A percentile compares a stretch with the other conserved stretches of the same genome.
These are phyloP conservation scores for Penicillium sclerotigenum DNA, from an alignment of 2,329 filamentous ascomycete genomes.

Conservation along the genomic window DNA sequence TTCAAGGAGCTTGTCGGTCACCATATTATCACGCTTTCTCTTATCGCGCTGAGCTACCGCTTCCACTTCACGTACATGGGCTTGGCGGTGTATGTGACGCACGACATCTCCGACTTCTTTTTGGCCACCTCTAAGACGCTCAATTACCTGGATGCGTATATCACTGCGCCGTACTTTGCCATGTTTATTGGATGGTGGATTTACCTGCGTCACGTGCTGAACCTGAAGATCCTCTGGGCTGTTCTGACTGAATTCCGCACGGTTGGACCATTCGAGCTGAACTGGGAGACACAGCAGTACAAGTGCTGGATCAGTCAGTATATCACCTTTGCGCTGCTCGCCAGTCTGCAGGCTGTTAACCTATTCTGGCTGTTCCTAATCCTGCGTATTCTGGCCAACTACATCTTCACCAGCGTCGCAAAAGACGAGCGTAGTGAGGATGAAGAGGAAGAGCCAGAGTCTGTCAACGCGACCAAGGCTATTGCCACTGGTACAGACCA, in stretches of 20 bases:
- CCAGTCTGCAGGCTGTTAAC: conserved; percentile 46
- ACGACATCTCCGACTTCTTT: conserved; percentile 95
- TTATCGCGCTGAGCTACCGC: conserved; percentile 84
- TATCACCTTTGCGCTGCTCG: conserved; percentile 46
- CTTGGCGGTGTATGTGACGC: conserved; percentile 87
- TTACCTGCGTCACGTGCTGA: conserved; percentile 76
- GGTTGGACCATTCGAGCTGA: conserved; percentile 46
- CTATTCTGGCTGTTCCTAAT: conserved; percentile 49
- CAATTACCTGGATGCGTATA: conserved; percentile 78
- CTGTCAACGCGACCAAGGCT: conserved; percentile 23
- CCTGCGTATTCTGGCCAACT: conserved; percentile 44
- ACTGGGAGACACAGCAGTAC: conserved; percentile 51
- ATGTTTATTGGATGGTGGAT: conserved; percentile 80
- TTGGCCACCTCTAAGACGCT: conserved; percentile 87
- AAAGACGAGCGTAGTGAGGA: conserved; percentile 48
- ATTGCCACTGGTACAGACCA: conserved; percentile 29
- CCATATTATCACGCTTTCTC: conserved; percentile 79
- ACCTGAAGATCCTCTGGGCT: conserved; percentile 48
- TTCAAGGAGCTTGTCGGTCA: conserved; percentile 91
- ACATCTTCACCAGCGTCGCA: conserved; percentile 38
- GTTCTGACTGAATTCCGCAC: conserved; percentile 48
- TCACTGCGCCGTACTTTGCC: conserved; percentile 81
- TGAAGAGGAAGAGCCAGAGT: conserved; percentile 37
- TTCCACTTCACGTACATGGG: conserved; percentile 98
- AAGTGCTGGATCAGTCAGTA: conserved; percentile 50